Evolutionary conservation across 2,329 filamentous ascomycete genomes (phyloP).

Genomic region (Colletotrichum sp.): DNA sequence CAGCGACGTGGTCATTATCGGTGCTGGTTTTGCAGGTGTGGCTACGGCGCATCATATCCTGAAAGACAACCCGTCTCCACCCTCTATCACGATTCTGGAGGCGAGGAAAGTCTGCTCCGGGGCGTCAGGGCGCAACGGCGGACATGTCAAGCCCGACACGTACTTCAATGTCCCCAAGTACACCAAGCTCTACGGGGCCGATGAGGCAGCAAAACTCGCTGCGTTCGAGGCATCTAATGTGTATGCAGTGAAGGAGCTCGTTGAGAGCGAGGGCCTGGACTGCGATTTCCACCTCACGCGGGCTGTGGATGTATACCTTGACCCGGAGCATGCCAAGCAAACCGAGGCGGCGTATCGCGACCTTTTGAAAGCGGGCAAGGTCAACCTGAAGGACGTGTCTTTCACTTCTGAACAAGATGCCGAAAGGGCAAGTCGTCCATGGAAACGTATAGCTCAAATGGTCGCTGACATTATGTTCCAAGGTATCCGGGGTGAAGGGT

Average conservation of each 20-base stretch:
- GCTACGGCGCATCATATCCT: neutral
- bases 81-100: neutral
- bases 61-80: neutral
- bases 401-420: slow-evolving; percentile 29
- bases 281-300: slow-evolving; percentile 50
- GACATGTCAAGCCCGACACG: neutral
- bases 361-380: slow-evolving; percentile 29
- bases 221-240: neutral
- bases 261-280: slow-evolving; percentile 42
- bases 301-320: slow-evolving; percentile 41
- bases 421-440: slow-evolving; percentile 26
- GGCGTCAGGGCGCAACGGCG: neutral
- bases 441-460: slow-evolving; percentile 30
- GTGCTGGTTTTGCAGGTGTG: neutral
- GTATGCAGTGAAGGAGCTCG: slow-evolving; percentile 32
- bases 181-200: neutral
- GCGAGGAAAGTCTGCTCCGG: neutral
- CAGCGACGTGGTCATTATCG: neutral
- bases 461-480: slow-evolving; percentile 32
- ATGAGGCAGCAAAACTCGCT: neutral
- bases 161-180: neutral
- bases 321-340: slow-evolving; percentile 22
- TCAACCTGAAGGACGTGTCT: slow-evolving; percentile 31
- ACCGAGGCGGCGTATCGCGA: slow-evolving; percentile 30
- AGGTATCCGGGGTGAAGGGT: slow-evolving; percentile 44